phyloP scores from a whole-genome alignment of 306 rosid genomes.

The Sphenostylis stenocarpa region DNA sequence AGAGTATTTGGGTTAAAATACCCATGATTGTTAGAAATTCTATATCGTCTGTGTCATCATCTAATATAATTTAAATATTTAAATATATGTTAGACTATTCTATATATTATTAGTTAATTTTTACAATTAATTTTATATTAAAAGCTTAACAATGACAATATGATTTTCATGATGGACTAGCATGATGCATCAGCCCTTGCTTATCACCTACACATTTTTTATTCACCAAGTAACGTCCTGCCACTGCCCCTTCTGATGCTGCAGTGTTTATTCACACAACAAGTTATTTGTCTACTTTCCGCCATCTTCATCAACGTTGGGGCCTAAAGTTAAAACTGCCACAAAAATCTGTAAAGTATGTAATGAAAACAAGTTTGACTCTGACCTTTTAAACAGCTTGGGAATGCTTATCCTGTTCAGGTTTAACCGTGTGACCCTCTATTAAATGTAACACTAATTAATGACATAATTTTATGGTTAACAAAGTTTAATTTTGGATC shows the following conservation, averaged over 20 bases:
- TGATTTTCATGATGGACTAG: too few relatives aligned
- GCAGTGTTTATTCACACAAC: background rate
- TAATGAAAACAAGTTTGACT: background rate
- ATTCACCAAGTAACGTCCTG: background rate
- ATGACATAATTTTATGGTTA: background rate
- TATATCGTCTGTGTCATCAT: too few relatives aligned
- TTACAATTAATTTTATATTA: too few relatives aligned
- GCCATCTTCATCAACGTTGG: background rate
- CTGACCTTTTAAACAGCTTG: background rate
- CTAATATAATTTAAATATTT: too few relatives aligned
- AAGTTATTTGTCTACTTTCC: background rate
- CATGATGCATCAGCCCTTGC: background rate
- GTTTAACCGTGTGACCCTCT: background rate
- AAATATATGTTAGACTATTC: too few relatives aligned
- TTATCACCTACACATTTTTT: background rate
- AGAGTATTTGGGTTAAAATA: too few relatives aligned
- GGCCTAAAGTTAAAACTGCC: background rate
- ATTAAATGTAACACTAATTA: background rate
- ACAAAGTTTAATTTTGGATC: slow-evolving; percentile 46
- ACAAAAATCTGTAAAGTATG: background rate
- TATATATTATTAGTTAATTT: too few relatives aligned
- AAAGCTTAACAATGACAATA: too few relatives aligned
- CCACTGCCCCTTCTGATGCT: background rate
- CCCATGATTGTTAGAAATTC: too few relatives aligned
- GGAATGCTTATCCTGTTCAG: background rate